Base-by-base conservation (phyloP, 208 protist genomes). In the Naegleria fowleri region DNA sequence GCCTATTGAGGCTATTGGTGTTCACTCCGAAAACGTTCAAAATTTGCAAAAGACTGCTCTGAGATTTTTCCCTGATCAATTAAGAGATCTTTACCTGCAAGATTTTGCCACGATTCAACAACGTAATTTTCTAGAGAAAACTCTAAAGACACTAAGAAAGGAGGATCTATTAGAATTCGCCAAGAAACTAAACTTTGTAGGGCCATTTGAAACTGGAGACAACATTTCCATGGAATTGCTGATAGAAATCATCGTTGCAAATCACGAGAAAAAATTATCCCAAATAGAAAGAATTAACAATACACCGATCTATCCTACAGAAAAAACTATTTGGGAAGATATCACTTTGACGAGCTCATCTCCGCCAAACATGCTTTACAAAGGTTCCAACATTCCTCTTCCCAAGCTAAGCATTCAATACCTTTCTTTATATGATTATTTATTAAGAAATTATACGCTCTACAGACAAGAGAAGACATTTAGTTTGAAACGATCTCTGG, bases 1-100 rank as follows among this genome's bases (percentile, higher is more conserved):
- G 9, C 91, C 93, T 7, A 92, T 91, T 33, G 90, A 96, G 39
- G 48, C 93, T 40, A 92, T 58, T 29, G 59, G 40, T 36, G 7
- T 22, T 29, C 93, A 95, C 83, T 92, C 93, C 79, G 59, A 38
- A 25, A 33, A 67, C 2, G 2, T 59, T 41, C 11, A 33, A 22
- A 52, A 90, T 3, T 33, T 79, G 5, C 86, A 87, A 84, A 0
- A 92, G 95, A 41, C 83, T 88, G 16, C 41, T 4, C 58, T 88
- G 9, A 9, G 55, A 88, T 19, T 36, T 38, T 88, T 88, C 19
- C 11, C 85, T 25, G 25, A 58, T 38, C 19, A n/a, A 5, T 83
- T 90, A 79, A 79, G 43, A 33, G 0, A 3, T 25, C 59, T 90
- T 9, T 33, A 36, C 33, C 0, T 90, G 0, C 16, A 15, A 11